Conservation (phyloP, 805 yeast species). For the Candida arabinofermentans region DNA sequence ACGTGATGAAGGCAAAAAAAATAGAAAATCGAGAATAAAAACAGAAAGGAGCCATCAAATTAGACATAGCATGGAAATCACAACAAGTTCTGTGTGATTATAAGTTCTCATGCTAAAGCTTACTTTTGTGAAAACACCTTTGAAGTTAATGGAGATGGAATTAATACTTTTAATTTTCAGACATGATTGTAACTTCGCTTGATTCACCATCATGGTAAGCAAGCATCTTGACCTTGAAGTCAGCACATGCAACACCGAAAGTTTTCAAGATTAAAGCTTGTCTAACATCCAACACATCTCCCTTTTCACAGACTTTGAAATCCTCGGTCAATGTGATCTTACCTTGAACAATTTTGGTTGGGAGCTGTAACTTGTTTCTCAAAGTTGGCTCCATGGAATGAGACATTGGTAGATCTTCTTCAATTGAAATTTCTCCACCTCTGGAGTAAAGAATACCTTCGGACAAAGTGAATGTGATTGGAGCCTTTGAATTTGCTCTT, state of each 20-base stretch:
- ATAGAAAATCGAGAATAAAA: too few species aligned
- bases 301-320: constrained; percentile 73
- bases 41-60: too few species aligned
- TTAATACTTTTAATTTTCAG: constrained; percentile 2
- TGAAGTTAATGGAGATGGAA: background rate
- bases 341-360: constrained; percentile 87
- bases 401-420: constrained; percentile 95
- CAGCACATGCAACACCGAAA: constrained; percentile 92
- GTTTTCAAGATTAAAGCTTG: constrained; percentile 90
- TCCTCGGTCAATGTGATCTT: constrained; percentile 76
- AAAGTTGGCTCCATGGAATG: constrained; percentile 93
- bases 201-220: constrained; percentile 74
- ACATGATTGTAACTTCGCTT: constrained; percentile 22
- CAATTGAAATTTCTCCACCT: constrained; percentile 86
- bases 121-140: background rate
- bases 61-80: too few species aligned
- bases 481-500: constrained; percentile 82
- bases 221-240: constrained; percentile 74
- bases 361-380: constrained; percentile 84
- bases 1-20: too few species aligned
- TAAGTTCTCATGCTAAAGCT: background rate
- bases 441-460: constrained; percentile 90
- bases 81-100: background rate
- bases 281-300: constrained; percentile 78
- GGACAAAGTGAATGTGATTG: constrained; percentile 81